Evolutionary conservation across 805 yeast species (phyloP).

Genomic region (Candida pini): DNA sequence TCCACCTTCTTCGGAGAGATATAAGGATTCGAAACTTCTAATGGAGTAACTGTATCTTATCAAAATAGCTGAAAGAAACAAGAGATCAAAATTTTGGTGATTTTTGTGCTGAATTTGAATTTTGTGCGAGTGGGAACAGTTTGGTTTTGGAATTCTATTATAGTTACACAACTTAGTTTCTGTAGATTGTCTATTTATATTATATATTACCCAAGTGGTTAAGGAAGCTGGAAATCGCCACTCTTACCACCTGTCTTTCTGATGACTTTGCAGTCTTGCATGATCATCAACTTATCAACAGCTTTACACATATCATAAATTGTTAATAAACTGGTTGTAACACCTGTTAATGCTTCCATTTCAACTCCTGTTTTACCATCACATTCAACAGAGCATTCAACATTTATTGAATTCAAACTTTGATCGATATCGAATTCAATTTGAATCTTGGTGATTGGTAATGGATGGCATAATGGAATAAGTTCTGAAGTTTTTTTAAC

Average conservation of each 20-base stretch:
- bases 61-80: too few relatives aligned
- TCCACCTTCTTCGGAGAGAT: too few relatives aligned
- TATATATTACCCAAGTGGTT: too few relatives aligned
- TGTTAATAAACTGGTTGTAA: constrained; percentile 37
- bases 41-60: too few relatives aligned
- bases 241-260: constrained; percentile 41
- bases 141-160: too few relatives aligned
- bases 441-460: constrained; percentile 35
- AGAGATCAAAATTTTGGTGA: too few relatives aligned
- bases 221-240: constrained; percentile 17
- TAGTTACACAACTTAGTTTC: too few relatives aligned
- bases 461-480: constrained; percentile 48
- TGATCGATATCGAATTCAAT: constrained; percentile 26
- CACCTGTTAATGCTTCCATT: constrained; percentile 51
- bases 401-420: constrained; percentile 20
- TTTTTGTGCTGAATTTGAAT: too few relatives aligned
- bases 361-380: constrained; percentile 52
- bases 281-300: constrained; percentile 43
- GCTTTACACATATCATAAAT: constrained; percentile 58
- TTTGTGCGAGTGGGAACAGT: too few relatives aligned
- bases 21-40: too few relatives aligned
- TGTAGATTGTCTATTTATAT: too few relatives aligned
- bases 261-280: constrained; percentile 32
- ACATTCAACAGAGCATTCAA: constrained; percentile 37
- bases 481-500: constrained; percentile 41